phyloP scores from a whole-genome alignment of 495 filamentous ascomycete species.

The Massariosphaeria phaeospora region DNA sequence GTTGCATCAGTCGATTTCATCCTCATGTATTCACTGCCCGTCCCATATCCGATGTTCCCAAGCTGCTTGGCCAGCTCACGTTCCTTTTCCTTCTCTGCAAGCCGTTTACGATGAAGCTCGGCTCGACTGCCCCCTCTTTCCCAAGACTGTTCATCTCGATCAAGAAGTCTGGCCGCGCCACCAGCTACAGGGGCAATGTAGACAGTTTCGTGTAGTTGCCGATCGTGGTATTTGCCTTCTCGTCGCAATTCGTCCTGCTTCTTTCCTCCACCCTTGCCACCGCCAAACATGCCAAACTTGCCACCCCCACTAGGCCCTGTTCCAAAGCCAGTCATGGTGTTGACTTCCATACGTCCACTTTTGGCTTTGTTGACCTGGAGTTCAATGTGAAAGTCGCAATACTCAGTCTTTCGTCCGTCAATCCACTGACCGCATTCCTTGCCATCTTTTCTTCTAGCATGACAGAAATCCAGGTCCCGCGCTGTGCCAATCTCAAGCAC shows the following conservation, averaged over 20 bases:
- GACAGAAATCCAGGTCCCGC: constrained; percentile 86
- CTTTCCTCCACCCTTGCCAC: constrained; percentile 19
- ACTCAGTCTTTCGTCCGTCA: constrained; percentile 78
- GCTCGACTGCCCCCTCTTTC: constrained; percentile 53
- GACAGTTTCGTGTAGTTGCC: constrained; percentile 34
- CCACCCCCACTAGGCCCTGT: constrained; percentile 21
- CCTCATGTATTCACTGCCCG: constrained; percentile 71
- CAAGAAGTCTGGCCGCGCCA: constrained; percentile 61
- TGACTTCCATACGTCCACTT: constrained; percentile 72
- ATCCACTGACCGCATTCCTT: constrained; percentile 77
- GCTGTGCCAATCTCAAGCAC: constrained; percentile 84
- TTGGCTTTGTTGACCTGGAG: constrained; percentile 66
- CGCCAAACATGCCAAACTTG: constrained; percentile 35
- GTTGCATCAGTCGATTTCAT: constrained; percentile 4
- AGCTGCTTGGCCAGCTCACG: constrained; percentile 72
- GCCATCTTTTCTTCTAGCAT: constrained; percentile 76
- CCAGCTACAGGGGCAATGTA: constrained; percentile 37
- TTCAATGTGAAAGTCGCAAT: constrained; percentile 90
- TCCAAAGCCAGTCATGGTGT: constrained; percentile 51
- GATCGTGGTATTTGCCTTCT: constrained; percentile 57
- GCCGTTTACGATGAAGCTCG: constrained; percentile 62
- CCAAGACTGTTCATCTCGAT: constrained; percentile 59
- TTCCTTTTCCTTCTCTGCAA: constrained; percentile 72
- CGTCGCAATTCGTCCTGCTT: constrained; percentile 37
- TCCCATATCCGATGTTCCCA: constrained; percentile 56